Conservation (phyloP, 2,329 filamentous ascomycete genomes). For the Pyricularia pennisetigena region DNA sequence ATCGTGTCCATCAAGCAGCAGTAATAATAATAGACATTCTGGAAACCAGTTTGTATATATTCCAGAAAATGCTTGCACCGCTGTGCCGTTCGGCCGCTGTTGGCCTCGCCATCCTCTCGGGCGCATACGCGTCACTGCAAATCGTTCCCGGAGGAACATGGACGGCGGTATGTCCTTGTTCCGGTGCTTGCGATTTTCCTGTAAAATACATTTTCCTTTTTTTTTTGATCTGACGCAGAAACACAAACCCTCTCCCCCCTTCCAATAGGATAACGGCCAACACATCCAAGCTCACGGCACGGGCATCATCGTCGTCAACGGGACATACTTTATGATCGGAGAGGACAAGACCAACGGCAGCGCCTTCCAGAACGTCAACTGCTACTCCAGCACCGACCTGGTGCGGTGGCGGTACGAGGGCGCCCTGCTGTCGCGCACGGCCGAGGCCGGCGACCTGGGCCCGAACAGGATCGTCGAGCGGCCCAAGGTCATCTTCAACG, state of each 20-base stretch:
- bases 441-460: conserved; percentile 12
- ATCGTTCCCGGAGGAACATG: conserved; percentile 15
- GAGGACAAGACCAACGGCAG: conserved; percentile 58
- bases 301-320: conserved; percentile 48
- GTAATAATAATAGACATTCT: neutral
- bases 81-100: neutral
- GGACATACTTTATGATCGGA: conserved; percentile 57
- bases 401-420: conserved; percentile 31
- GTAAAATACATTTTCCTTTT: neutral
- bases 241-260: neutral
- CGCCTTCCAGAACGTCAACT: conserved; percentile 56
- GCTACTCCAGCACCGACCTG: conserved; percentile 55
- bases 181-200: neutral
- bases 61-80: neutral
- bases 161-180: conserved; percentile 11
- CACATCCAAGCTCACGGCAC: conserved; percentile 60
- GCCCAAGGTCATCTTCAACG: conserved; percentile 61
- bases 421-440: conserved; percentile 12
- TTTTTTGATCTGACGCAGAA: neutral
- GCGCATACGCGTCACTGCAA: conserved; percentile 10
- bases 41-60: neutral
- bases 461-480: conserved; percentile 51
- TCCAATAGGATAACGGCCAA: conserved; percentile 12
- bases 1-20: neutral
- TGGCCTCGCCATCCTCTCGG: neutral